Conservation (phyloP, 1,284 basidiomycete genomes). For the Rhodotorula sp. region DNA sequence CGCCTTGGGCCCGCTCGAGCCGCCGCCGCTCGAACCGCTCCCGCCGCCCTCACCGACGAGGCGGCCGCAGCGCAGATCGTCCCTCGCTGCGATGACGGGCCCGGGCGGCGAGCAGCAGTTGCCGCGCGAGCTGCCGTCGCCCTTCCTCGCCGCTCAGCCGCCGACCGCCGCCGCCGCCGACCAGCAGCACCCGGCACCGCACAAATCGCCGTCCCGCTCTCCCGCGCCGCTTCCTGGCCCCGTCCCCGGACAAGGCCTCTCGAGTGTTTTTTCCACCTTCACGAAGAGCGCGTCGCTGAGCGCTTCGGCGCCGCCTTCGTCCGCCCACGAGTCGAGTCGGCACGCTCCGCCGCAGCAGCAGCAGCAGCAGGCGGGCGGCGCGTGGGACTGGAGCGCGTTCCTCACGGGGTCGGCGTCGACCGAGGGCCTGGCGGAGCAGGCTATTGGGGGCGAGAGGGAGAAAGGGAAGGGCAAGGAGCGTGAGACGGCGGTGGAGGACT, state of each 20-base stretch:
- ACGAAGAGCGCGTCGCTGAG: background rate
- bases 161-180: background rate
- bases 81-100: background rate
- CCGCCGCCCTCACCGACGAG: background rate
- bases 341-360: background rate
- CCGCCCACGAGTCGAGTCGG: background rate
- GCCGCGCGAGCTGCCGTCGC: background rate
- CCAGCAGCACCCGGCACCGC: background rate
- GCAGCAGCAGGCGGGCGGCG: background rate
- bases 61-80: background rate
- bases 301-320: background rate
- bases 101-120: background rate
- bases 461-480: background rate
- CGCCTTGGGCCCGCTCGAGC: constrained; percentile 38
- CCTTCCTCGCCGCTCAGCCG: background rate
- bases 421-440: background rate
- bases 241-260: constrained; percentile 15
- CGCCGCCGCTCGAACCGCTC: constrained; percentile 8
- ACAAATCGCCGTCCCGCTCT: background rate
- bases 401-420: background rate
- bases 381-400: constrained; percentile 21
- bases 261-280: constrained; percentile 13
- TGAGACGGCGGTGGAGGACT: constrained; percentile 4
- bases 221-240: background rate
- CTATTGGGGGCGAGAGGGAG: background rate